Base-by-base conservation (phyloP, 129 eudicot species). In the Calendula officinalis region DNA sequence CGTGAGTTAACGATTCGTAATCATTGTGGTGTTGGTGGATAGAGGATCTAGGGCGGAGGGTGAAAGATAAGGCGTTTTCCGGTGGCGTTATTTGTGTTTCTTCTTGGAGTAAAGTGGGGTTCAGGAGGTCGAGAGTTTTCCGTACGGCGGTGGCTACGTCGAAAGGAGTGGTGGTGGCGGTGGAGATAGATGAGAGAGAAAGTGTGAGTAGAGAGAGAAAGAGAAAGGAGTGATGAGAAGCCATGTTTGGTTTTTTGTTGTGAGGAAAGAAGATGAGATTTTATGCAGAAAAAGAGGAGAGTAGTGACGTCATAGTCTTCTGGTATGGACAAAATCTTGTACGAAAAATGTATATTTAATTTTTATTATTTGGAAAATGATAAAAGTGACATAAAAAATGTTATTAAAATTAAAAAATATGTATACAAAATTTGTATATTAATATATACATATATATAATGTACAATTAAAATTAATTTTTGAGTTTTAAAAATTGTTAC, bases 1-100 rank as follows among this genome's bases (percentile, higher is more conserved):
- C 57, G 40, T 58, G 71, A 0, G 90, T 87, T 3, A 87, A 61
- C 4, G 77, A 70, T 6, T 74, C 71, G 64, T 87, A 87, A 63
- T 87, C 77, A 4, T 50, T 55, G 60, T 77, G 73, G 17, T 53
- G 62, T 35, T 34, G 60, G 59, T 34, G 67, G 30, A 82, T 36
- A 2, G 89, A 77, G 45, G 83, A 67, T 48, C 83, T 78, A 7
- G 94, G 78, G 68, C 74, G 86, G 65, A 86, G 73, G 2, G 86
- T 48, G 44, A 79, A 39, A 11, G 83, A 66, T 9, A 73, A 63
- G 30, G 30, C 30, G 30, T 22, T 22, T 22, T 22, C 30, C 30
- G 4, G 85, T 22, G 30, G 30, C 14, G 38, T 41, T 33, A n/a
- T 62, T 7, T 0, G 14, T 22, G 44, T 4, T 60, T 43, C 6